A percentile compares a stretch with the other conserved stretches of the same genome.
phyloP scores from a whole-genome alignment of 2,329 filamentous ascomycete genomes.

The Aspergillus quadrilineatus region DNA sequence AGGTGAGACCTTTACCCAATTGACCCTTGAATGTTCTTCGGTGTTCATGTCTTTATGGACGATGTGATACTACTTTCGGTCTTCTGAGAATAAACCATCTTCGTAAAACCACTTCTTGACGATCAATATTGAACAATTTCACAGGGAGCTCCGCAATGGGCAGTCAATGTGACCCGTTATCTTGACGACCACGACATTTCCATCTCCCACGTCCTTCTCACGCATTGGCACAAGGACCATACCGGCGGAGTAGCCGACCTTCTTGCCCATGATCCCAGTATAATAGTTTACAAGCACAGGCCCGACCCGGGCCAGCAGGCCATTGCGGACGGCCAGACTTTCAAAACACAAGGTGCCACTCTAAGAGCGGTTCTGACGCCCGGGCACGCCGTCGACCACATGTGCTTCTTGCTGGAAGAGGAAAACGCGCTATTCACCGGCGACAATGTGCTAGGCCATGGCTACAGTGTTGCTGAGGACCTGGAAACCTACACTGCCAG shows the following conservation, averaged over 20 bases:
- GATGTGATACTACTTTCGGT: too few relatives aligned
- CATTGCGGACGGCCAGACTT: constrained; percentile 41
- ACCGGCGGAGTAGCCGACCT: constrained; percentile 44
- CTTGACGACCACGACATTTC: neutral
- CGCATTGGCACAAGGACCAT: constrained; percentile 49
- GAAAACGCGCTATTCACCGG: constrained; percentile 76
- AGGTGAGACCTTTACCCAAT: neutral
- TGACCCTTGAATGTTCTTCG: too few relatives aligned
- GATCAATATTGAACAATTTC: neutral
- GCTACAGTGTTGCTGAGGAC: constrained; percentile 42
- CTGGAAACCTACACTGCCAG: constrained; percentile 38
- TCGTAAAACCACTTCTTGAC: too few relatives aligned
- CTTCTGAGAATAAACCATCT: neutral
- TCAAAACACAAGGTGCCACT: constrained; percentile 42
- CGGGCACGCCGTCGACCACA: constrained; percentile 73
- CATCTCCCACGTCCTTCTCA: constrained; percentile 46
- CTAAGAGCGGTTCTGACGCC: constrained; percentile 50
- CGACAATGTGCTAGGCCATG: constrained; percentile 72
- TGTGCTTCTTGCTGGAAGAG: constrained; percentile 68
- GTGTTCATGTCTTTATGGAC: too few relatives aligned
- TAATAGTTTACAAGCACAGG: constrained; percentile 38
- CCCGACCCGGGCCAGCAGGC: constrained; percentile 31
- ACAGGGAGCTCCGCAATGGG: neutral
- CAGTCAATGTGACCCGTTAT: neutral
- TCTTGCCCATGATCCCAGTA: constrained; percentile 31